Conservation (phyloP, 768 basidiomycete species). For the Lentinula sp. region DNA sequence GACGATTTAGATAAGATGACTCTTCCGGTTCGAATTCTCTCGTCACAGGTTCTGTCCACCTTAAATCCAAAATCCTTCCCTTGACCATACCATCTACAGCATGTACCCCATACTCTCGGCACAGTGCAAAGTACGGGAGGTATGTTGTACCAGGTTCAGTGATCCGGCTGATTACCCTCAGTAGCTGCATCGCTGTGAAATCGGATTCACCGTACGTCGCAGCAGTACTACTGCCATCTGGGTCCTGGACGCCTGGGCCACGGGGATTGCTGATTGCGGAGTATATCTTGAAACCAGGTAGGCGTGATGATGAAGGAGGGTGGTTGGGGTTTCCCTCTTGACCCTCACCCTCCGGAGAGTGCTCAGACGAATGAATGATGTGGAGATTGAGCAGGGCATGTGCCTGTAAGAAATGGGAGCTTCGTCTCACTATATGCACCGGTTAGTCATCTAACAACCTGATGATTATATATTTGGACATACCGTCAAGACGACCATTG, state of each 20-base stretch:
- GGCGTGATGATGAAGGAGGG: slow-evolving; percentile 22
- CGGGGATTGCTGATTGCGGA: slow-evolving; percentile 32
- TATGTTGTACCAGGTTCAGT: slow-evolving; percentile 57
- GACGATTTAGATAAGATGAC: slow-evolving; percentile 15
- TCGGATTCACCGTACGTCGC: slow-evolving; percentile 52
- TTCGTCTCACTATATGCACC: slow-evolving; percentile 54
- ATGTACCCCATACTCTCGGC: slow-evolving; percentile 76
- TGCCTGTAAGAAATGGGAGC: slow-evolving; percentile 82
- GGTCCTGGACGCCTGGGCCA: slow-evolving; percentile 7
- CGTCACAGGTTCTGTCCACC: slow-evolving; percentile 71
- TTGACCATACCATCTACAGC: slow-evolving; percentile 85
- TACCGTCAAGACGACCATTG: slow-evolving; percentile 66
- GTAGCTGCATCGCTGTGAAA: slow-evolving; percentile 73
- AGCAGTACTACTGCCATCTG: slow-evolving; percentile 25
- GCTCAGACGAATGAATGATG: slow-evolving; percentile 70
- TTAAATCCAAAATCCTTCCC: slow-evolving; percentile 65
- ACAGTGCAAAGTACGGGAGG: slow-evolving; percentile 76
- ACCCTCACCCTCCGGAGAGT: slow-evolving; percentile 22
- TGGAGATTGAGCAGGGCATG: slow-evolving; percentile 80
- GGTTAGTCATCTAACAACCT: not conserved
- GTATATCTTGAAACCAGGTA: slow-evolving; percentile 54
- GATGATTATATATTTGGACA: not conserved
- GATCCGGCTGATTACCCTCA: slow-evolving; percentile 78
- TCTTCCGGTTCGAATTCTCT: slow-evolving; percentile 38
- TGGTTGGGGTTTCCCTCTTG: slow-evolving; percentile 24